These are phyloP conservation scores for Theobroma cacao DNA, from an alignment of 345 rosid genomes.

Conservation along the genomic window DNA sequence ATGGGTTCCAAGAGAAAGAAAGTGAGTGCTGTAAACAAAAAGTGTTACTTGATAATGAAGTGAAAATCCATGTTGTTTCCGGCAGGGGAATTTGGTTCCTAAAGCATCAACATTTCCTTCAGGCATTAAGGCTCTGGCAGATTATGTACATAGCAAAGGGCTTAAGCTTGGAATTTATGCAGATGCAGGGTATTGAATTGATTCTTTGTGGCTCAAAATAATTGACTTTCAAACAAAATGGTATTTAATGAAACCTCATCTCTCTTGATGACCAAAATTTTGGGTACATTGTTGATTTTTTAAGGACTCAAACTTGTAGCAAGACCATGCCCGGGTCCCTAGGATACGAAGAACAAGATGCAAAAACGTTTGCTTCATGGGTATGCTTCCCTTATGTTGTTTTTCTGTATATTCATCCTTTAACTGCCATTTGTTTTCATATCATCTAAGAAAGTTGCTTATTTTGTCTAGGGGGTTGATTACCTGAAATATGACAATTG, in stretches of 20 bases:
- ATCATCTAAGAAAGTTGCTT: too few species aligned
- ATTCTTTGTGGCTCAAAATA: too few species aligned
- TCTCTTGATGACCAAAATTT: background rate
- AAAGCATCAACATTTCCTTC: constrained; percentile 31
- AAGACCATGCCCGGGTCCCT: constrained; percentile 61
- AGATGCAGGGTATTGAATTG: constrained; percentile 41
- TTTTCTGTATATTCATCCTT: too few species aligned
- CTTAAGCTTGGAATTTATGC: constrained; percentile 43
- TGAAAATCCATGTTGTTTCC: too few species aligned
- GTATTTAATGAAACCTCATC: background rate
- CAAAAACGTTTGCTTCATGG: constrained; percentile 89
- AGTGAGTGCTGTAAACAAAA: background rate
- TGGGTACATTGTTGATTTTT: too few species aligned
- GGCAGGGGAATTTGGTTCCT: constrained; percentile 28
- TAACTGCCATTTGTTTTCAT: too few species aligned
- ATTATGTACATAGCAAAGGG: constrained; percentile 38
- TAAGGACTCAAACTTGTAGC: constrained; percentile 55
- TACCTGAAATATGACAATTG: constrained; percentile 62
- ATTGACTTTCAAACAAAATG: background rate
- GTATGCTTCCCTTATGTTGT: constrained; percentile 18
- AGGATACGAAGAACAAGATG: constrained; percentile 87
- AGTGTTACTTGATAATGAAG: background rate
- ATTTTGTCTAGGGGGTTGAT: constrained; percentile 40
- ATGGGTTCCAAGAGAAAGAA: too few species aligned
- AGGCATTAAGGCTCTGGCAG: constrained; percentile 36